phyloP scores from a whole-genome alignment of 2,329 filamentous ascomycete genomes.

The Cadophora sp. region DNA sequence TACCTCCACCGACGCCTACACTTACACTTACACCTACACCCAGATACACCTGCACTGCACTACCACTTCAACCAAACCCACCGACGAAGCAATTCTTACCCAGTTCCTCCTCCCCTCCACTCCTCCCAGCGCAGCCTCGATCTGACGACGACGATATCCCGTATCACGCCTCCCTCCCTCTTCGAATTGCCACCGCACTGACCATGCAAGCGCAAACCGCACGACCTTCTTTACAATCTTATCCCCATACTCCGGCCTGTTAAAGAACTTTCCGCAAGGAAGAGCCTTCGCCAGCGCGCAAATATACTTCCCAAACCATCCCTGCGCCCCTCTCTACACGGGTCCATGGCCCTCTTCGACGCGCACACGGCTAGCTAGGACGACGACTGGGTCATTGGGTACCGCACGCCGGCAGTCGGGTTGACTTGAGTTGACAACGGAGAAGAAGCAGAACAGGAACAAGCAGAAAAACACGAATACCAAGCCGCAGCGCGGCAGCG shows the following conservation, averaged over 20 bases:
- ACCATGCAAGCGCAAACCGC: constrained; percentile 39
- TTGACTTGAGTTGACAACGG: neutral
- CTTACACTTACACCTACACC: too few species aligned
- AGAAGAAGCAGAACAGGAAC: neutral
- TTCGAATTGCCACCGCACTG: constrained; percentile 33
- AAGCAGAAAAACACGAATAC: neutral
- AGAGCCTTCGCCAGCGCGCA: constrained; percentile 30
- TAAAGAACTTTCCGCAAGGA: constrained; percentile 32
- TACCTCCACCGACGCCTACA: neutral
- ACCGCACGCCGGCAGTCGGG: neutral
- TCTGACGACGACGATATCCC: constrained; percentile 7
- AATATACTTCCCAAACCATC: constrained; percentile 22
- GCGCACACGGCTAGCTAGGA: constrained; percentile 31
- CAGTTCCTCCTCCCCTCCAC: neutral
- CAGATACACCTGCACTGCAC: too few species aligned
- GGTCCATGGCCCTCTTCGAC: constrained; percentile 35
- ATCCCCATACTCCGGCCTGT: constrained; percentile 24
- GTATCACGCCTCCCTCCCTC: constrained; percentile 1
- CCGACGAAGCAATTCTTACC: constrained; percentile 4
- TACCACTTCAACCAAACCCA: neutral
- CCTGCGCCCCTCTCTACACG: constrained; percentile 19
- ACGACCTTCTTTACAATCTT: constrained; percentile 27
- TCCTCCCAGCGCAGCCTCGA: neutral
- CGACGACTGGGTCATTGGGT: constrained; percentile 20
- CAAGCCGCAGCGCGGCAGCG: constrained; percentile 25